phyloP scores from a whole-genome alignment of 345 rosid genomes.

The Brassica cretica region DNA sequence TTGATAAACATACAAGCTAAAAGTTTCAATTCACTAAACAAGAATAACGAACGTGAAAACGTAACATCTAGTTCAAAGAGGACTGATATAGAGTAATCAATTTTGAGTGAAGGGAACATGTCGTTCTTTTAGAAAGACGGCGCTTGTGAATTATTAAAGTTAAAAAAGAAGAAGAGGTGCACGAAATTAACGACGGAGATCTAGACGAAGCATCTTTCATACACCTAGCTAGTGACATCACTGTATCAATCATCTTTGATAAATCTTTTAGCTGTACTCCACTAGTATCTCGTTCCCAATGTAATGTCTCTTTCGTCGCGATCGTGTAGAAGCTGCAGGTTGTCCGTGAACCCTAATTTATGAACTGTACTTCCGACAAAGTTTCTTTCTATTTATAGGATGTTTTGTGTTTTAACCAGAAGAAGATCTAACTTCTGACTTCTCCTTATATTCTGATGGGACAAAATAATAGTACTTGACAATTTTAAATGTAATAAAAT shows the following conservation, averaged over 20 bases:
- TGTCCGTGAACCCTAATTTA: slow-evolving; percentile 33
- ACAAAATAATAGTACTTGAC: slow-evolving; percentile 6
- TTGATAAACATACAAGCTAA: neutral
- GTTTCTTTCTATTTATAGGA: slow-evolving; percentile 24
- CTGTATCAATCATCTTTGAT: neutral
- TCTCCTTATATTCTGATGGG: slow-evolving; percentile 22
- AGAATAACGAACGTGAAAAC: neutral
- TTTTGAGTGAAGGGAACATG: neutral
- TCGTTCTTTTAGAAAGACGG: slow-evolving; percentile 26
- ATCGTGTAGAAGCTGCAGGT: slow-evolving; percentile 9
- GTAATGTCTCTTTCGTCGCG: slow-evolving; percentile 23
- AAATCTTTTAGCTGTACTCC: slow-evolving; percentile 11
- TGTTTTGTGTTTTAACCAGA: slow-evolving; percentile 17
- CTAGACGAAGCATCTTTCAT: slow-evolving; percentile 4
- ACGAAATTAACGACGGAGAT: slow-evolving; percentile 12
- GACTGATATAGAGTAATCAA: neutral
- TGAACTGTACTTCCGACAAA: slow-evolving; percentile 35
- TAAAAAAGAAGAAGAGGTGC: neutral
- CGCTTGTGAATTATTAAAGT: slow-evolving; percentile 34
- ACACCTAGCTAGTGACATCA: neutral
- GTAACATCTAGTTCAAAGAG: neutral
- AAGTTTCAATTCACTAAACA: neutral
- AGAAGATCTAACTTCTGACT: slow-evolving; percentile 21
- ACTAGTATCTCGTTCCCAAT: slow-evolving; percentile 17
- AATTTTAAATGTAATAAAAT: neutral